Evolutionary conservation across 1,284 basidiomycete species (phyloP), one percentile per base, ranked within the genome.

Genomic region (Irpex sp.): DNA sequence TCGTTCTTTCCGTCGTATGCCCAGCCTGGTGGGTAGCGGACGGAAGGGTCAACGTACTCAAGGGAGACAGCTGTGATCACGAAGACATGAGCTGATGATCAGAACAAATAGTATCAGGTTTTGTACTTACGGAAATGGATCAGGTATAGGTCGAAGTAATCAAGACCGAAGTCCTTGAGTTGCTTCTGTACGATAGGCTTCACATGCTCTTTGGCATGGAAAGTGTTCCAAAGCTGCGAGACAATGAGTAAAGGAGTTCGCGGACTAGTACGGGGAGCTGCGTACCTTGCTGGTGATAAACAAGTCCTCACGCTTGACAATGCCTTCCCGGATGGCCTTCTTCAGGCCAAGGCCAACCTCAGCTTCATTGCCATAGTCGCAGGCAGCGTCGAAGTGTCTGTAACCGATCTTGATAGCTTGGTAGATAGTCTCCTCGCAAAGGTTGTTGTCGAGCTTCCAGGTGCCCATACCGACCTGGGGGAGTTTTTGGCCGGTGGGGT

Each of bases 341-440:
- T 67, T 68, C 56, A 79, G 63, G 57, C 77, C 79, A 57, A 74
- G 71, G 33, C 75, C 78, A 59, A 72, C 72, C 65, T 76, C 74
- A 61, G 73, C 71, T 70, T 80, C 79, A 65, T 79, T 80, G 21
- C 76, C 78, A 62, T 77, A 77, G 61, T 76, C 70, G 46, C 71
- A 73, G 19, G 77, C 77, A 43, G 78, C 73, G 61, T 80, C 78
- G 49, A 80, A 70, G 36, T 79, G 74, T 50, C 78, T 71, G 69
- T 79, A 79, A 26, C 78, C 79, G 54, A 70, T 69, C 68, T 78
- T 77, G 70, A 79, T 72, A 15, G 78, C 78, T 58, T 74, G 70
- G 73, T 79, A 78, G 36, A 81, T 78, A 56, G 74, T 69, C 59
- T 74, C 66, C 58, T 68, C 59, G 1, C 69, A 69, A 21, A 67